Base-by-base conservation (phyloP, 345 rosid species). In the Murraya koenigii region DNA sequence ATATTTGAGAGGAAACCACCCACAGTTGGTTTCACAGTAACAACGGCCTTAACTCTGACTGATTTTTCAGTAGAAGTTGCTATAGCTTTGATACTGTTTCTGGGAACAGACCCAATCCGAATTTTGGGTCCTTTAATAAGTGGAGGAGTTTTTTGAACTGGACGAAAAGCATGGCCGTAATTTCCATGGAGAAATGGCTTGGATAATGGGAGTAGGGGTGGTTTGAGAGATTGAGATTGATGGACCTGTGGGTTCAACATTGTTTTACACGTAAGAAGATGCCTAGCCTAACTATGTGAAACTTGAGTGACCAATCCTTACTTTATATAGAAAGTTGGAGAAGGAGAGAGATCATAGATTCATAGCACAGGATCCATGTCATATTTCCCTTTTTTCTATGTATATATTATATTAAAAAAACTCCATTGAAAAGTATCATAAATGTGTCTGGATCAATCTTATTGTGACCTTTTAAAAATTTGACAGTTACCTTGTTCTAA, bases 201-300 rank as follows among this genome's bases (percentile, higher is more conserved):
- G 28, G 69, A 80, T 7, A 81, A 23, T 13, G 75, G 78, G 44
- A 66, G 72, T 25, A 66, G 52, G 58, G 77, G 26, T 33, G 77
- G 26, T 33, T 52, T 75, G 74, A 72, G 33, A 20, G 81, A 20
- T 9, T 41, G 44, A 55, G 82, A 52, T 15, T 66, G 79, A 14
- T 80, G 26, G 32, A 76, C 54, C 11, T 79, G 83, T 44, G 84
- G 78, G 49, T 80, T 84, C 89, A 84, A 63, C 89, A 87, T 89
- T 71, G 26, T 25, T 66, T 38, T 6, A 13, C 14, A 13, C 22
- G 25, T 0, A 3, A 26, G 5, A 44, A 59, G 32, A 59, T 10
- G 28, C 28, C 25, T 35, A 8, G 69, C n/a, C 39, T 11, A 36
- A 32, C 25, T 30, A 49, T 25, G 41, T 17, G 38, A 49, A 25